These are phyloP conservation scores for Pulicaria dysenterica DNA, from an alignment of 129 eudicot species.

Conservation along the genomic window DNA sequence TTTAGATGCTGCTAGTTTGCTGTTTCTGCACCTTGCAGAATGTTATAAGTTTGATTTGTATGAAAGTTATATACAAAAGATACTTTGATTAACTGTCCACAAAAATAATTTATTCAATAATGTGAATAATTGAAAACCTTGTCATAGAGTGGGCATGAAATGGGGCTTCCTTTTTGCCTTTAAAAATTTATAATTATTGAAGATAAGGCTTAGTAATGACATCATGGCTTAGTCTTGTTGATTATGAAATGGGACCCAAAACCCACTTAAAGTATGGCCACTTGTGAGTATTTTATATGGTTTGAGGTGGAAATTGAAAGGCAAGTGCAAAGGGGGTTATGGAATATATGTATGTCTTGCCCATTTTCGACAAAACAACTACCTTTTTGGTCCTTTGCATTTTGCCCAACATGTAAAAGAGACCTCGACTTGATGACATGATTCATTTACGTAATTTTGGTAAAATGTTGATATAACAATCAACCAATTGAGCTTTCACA, in stretches of 20 bases:
- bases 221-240: conserved; percentile 44
- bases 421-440: not conserved
- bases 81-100: too few species aligned
- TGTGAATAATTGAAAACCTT: conserved; percentile 24
- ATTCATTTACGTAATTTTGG: conserved; percentile 14
- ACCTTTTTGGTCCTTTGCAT: conserved; percentile 33
- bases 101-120: not conserved
- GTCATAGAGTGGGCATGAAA: conserved; percentile 30
- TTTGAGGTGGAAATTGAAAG: conserved; percentile 43
- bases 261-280: conserved; percentile 38
- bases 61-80: too few species aligned
- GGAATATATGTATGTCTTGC: conserved; percentile 32
- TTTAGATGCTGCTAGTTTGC: too few species aligned
- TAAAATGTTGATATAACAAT: conserved; percentile 17
- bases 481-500: not conserved
- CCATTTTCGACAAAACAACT: conserved; percentile 19
- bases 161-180: conserved; percentile 9
- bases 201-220: conserved; percentile 40
- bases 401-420: conserved; percentile 26
- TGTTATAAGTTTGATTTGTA: too few species aligned
- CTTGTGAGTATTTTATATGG: conserved; percentile 35
- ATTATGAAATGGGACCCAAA: conserved; percentile 39
- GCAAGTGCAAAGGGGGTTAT: conserved; percentile 32
- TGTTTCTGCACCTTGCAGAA: too few species aligned
- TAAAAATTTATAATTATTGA: conserved; percentile 18